Conservation (phyloP, 2,329 filamentous ascomycete species). For the Westerdykella sp. region DNA sequence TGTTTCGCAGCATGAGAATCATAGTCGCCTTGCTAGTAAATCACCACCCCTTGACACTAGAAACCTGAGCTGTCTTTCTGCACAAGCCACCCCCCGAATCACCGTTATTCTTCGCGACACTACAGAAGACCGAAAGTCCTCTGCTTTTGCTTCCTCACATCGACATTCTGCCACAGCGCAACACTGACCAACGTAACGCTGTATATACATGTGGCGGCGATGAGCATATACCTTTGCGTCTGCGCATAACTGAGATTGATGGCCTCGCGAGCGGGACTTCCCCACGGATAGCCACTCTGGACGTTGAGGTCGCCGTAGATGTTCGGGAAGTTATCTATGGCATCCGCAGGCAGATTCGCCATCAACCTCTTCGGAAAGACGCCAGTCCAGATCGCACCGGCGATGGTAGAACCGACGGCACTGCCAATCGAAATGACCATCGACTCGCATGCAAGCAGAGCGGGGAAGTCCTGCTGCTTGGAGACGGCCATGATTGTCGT, state of each 20-base stretch:
- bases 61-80: too few species aligned
- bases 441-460: conserved; percentile 44
- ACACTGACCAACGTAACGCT: conserved; percentile 18
- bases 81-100: too few species aligned
- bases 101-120: too few species aligned
- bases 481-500: conserved; percentile 31
- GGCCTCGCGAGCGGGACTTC: conserved; percentile 44
- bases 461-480: conserved; percentile 29
- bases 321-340: conserved; percentile 28
- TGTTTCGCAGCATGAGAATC: too few species aligned
- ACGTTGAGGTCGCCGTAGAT: conserved; percentile 50
- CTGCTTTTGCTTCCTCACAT: too few species aligned
- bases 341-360: conserved; percentile 41
- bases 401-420: conserved; percentile 46
- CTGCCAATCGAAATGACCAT: conserved; percentile 54
- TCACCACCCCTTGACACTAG: too few species aligned
- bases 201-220: conserved; percentile 28
- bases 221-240: conserved; percentile 35
- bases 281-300: conserved; percentile 50
- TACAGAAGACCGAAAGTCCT: too few species aligned
- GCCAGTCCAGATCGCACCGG: conserved; percentile 59
- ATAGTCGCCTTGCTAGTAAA: too few species aligned
- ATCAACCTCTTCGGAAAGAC: conserved; percentile 49
- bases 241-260: conserved; percentile 35
- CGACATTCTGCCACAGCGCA: background rate